Conservation (phyloP, 345 rosid species). For the Laguncularia racemosa region DNA sequence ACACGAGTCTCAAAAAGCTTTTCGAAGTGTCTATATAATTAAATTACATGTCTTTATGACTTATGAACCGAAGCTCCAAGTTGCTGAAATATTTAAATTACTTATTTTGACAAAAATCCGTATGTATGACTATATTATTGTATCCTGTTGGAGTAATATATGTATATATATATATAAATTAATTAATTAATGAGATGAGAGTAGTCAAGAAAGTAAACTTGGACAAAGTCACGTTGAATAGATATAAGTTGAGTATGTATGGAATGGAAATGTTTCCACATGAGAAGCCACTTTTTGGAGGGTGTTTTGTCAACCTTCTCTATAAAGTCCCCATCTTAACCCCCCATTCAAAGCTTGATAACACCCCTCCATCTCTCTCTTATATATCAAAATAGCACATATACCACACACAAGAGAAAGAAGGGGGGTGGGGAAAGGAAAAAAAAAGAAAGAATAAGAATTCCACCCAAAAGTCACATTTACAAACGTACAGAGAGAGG, state of each 20-base stretch:
- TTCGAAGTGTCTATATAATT: too few relatives aligned
- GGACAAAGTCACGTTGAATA: slow-evolving; percentile 9
- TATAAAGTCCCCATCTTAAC: slow-evolving; percentile 16
- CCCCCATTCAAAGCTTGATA: slow-evolving; percentile 29
- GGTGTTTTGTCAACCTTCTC: slow-evolving; percentile 44
- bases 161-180: too few relatives aligned
- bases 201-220: slow-evolving; percentile 11
- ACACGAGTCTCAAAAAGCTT: too few relatives aligned
- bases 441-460: slow-evolving; percentile 7
- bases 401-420: slow-evolving; percentile 2
- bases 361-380: slow-evolving; percentile 7
- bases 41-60: too few relatives aligned
- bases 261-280: slow-evolving; percentile 35
- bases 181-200: neutral
- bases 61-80: too few relatives aligned
- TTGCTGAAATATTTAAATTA: too few relatives aligned
- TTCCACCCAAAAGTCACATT: slow-evolving; percentile 3
- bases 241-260: slow-evolving; percentile 1
- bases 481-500: neutral
- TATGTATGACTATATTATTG: too few relatives aligned
- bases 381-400: slow-evolving; percentile 11
- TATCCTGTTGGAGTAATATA: too few relatives aligned
- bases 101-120: too few relatives aligned
- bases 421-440: too few relatives aligned
- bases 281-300: slow-evolving; percentile 37